A percentile compares a stretch with the other conserved stretches of the same genome.
These are phyloP conservation scores for Mycena chlorophos DNA, from an alignment of 768 basidiomycete genomes.

Conservation along the genomic window DNA sequence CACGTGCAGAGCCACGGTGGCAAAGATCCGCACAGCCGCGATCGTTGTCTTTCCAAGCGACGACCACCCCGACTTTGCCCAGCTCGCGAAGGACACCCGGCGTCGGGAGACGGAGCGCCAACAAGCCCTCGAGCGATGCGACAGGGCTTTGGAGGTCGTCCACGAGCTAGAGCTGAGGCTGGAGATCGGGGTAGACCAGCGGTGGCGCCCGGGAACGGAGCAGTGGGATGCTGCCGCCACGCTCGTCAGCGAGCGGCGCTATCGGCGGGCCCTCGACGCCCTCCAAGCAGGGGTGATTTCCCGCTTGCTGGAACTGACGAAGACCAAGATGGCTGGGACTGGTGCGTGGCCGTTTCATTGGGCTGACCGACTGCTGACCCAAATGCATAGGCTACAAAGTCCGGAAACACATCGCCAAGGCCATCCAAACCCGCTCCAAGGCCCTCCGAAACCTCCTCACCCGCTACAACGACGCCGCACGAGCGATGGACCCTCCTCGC, in stretches of 20 bases:
- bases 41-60: neutral
- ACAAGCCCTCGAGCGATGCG: neutral
- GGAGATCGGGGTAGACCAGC: neutral
- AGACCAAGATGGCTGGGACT: neutral
- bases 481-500: neutral
- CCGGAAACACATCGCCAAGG: neutral
- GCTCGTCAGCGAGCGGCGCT: neutral
- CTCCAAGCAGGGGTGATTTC: neutral
- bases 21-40: neutral
- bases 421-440: neutral
- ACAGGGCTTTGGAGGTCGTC: neutral
- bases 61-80: neutral
- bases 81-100: neutral
- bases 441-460: neutral
- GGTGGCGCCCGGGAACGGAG: neutral
- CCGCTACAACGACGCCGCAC: neutral
- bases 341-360: too few relatives aligned
- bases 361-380: too few relatives aligned
- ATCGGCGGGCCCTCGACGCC: too few relatives aligned
- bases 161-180: neutral
- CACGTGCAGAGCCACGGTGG: neutral
- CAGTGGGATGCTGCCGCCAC: neutral
- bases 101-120: neutral
- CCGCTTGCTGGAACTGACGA: neutral
- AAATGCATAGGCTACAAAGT: too few relatives aligned